Evolutionary conservation across 192 early-diverging fungal species (phyloP).

Genomic region (Coemansia sp.): DNA sequence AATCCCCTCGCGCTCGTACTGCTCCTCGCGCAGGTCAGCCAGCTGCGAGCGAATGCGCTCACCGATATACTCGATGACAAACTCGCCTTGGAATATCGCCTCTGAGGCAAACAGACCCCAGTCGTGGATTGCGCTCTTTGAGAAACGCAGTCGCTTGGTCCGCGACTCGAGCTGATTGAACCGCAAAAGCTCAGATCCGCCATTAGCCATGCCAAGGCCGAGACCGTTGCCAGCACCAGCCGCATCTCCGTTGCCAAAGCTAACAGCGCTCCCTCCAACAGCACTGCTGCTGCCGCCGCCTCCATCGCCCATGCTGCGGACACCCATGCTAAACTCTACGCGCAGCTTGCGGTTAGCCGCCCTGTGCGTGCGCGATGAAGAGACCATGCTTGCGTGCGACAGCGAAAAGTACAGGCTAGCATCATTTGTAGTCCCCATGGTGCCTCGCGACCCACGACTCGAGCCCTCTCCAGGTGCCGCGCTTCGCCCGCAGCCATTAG

Average conservation of each 20-base stretch:
- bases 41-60: constrained; percentile 94
- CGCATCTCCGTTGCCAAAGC: constrained; percentile 1
- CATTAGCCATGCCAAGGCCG: neutral
- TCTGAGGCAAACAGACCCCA: constrained; percentile 98
- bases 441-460: constrained; percentile 10
- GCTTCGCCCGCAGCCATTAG: constrained; percentile 25
- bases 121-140: constrained; percentile 94
- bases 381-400: constrained; percentile 41
- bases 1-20: constrained; percentile 92
- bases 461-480: constrained; percentile 15
- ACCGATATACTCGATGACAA: constrained; percentile 99
- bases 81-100: constrained; percentile 88
- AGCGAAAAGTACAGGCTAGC: constrained; percentile 42
- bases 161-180: constrained; percentile 94
- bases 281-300: constrained; percentile 18
- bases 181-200: constrained; percentile 74
- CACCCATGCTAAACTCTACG: constrained; percentile 62
- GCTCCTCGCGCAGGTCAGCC: constrained; percentile 92
- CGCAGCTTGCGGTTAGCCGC: constrained; percentile 65
- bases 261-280: constrained; percentile 19
- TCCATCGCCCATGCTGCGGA: constrained; percentile 56
- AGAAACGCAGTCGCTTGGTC: constrained; percentile 89
- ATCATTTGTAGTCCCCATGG: constrained; percentile 21
- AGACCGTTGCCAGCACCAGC: neutral
- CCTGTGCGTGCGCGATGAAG: constrained; percentile 68